Conservation (phyloP, 805 yeast species). For the Metschnikowia hibisci region DNA sequence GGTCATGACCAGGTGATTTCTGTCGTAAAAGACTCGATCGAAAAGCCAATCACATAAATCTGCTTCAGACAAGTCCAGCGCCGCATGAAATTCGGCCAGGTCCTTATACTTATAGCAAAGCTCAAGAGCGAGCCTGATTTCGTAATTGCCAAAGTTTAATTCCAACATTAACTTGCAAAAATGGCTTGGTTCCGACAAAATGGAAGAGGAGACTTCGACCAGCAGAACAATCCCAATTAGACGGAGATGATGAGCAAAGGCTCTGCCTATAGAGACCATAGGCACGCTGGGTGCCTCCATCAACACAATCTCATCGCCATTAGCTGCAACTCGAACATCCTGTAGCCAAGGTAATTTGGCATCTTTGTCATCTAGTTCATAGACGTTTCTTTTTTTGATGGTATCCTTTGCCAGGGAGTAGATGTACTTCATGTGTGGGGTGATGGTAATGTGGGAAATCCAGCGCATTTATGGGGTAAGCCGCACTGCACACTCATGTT, state of each 20-base stretch:
- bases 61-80: constrained; percentile 9
- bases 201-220: neutral
- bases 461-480: neutral
- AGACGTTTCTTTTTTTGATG: constrained; percentile 11
- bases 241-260: constrained; percentile 13
- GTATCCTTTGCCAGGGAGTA: constrained; percentile 11
- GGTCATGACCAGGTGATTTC: constrained; percentile 7
- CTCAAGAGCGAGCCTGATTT: constrained; percentile 7
- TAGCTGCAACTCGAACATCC: constrained; percentile 8
- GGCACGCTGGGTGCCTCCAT: constrained; percentile 14
- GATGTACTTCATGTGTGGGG: constrained; percentile 9
- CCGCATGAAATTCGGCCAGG: constrained; percentile 2
- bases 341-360: constrained; percentile 13
- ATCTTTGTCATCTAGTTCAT: constrained; percentile 9
- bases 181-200: constrained; percentile 2
- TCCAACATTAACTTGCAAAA: constrained; percentile 11
- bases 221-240: constrained; percentile 12
- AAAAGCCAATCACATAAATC: constrained; percentile 13
- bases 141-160: constrained; percentile 5
- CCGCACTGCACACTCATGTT: neutral
- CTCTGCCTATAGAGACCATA: constrained; percentile 13
- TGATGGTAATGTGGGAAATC: neutral
- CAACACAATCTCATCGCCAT: constrained; percentile 9
- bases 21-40: constrained; percentile 13
- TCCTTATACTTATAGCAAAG: constrained; percentile 10